Base-by-base conservation (phyloP, 2,329 filamentous ascomycete species). In the Penicillium sp. region DNA sequence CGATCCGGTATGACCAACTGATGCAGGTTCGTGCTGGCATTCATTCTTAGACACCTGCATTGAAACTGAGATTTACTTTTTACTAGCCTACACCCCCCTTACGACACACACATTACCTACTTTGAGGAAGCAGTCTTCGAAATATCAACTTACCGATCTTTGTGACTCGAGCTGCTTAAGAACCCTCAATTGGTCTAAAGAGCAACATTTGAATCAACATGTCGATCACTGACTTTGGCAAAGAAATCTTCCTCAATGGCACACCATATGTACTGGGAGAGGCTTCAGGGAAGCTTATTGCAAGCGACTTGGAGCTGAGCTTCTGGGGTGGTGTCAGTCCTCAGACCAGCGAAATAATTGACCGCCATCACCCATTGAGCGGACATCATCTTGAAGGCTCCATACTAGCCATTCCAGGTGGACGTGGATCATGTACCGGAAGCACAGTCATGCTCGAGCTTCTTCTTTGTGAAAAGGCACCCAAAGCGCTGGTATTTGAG, bases 381-480 rank as follows among this genome's bases (percentile, higher is more conserved):
- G 76, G 76, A 0, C 31, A 64, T 6, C 58, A 47, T 15, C 53
- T 81, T 0, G 58, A 67, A 3, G 65, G 63, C 11, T 62, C 63
- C 0, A 62, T 80, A 1, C 66, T 81, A 0, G 79, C 74, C 1
- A 76, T 81, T 14, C 78, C 79, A 0, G 65, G 72, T 18, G 73
- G 78, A n/a, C 73, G 78, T 20, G 78, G 79, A 2, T 81, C 79
- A 6, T 81, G 77, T 41, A 72, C 75, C 0, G 79, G 77, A 0
- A 81, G 78, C 14, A 70, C 70, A 1, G 73, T 76, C 1, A 69
- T 81, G n/a, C 58, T 81, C 6, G 77, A 81, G 57, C 59, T 80
- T 0, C 46, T 81, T 0, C 65, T 80, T 2, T 75, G 75, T 18
- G 66, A 66, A 1, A 70, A 65, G 8, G 73, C 67, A 0, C 79